Evolutionary conservation across 2,329 filamentous ascomycete species (phyloP), one percentile per base, ranked within the genome.

Genomic region (Colletotrichum trifolii): DNA sequence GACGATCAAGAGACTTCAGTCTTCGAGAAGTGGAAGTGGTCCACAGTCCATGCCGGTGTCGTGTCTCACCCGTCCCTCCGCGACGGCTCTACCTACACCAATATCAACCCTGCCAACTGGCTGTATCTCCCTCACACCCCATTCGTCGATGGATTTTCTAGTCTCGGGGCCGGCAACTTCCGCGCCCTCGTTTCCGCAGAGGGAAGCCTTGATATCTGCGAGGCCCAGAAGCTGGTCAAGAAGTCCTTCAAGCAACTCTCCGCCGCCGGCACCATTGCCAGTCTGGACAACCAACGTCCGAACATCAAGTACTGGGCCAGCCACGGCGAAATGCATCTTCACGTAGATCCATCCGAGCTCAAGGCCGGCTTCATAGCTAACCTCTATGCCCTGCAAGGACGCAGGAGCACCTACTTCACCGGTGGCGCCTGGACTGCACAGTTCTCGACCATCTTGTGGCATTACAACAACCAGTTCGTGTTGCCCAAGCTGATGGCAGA

Each of bases 371-470:
- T 77, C 56, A 73, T 79, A 46, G 68, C 75, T 46, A 60, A 77
- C 9, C 68, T 77, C 40, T 77, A 79, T 42, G 73, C 69, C 0
- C 69, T 81, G 25, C 78, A 82, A 69, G 79, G 79, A 2, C 66
- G 72, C 39, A 69, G 72, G 9, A 75, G 71, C n/a, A 82, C 79
- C 2, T 81, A 73, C 70, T 81, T 76, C 59, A 79, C 80, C 0
- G 79, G 77, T 0, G 77, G 69, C 3, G 72, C 74, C 1, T 78
- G 72, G 60, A 60, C 71, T 6, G 69, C 69, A n/a, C 73, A 77
- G 54, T 76, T 76, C 54, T 69, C 73, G 43, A 71, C 75, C 2
- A 69, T 74, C 6, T 45, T 78, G 11, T 78, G 76, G 76, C 69
- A 71, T 17, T 76, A 71, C 63, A 76, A 74, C 54, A 72, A 76